Percentiles rank a stretch among this genome's conserved stretches.
These are phyloP conservation scores for Caryocar brasiliense DNA, from an alignment of 441 rosid genomes.

Conservation along the genomic window DNA sequence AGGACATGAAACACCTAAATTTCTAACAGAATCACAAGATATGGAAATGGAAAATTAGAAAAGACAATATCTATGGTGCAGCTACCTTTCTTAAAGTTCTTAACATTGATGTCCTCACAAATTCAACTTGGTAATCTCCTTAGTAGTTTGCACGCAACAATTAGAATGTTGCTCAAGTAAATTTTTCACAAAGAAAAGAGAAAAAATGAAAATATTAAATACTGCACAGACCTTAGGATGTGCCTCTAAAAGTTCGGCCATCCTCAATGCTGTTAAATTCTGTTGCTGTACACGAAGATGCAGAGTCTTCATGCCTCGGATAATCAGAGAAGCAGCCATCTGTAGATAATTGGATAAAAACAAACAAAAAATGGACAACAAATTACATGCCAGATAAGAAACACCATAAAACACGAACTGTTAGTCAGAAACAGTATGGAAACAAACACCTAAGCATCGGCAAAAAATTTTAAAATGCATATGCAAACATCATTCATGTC, in stretches of 20 bases:
- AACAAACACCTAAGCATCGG: neutral
- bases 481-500: neutral
- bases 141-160: too few species aligned
- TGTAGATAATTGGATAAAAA: too few species aligned
- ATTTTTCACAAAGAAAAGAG: neutral
- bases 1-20: too few species aligned
- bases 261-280: conserved; percentile 78
- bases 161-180: too few species aligned
- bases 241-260: conserved; percentile 99
- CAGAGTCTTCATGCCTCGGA: conserved; percentile 98
- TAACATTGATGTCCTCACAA: too few species aligned
- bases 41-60: too few species aligned
- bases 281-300: conserved; percentile 98
- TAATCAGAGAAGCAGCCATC: conserved; percentile 87
- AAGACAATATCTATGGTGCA: too few species aligned
- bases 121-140: too few species aligned
- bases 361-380: neutral
- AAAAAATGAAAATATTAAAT: neutral
- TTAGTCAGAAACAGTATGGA: neutral
- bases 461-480: neutral
- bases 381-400: neutral
- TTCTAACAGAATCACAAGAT: too few species aligned
- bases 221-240: conserved; percentile 72
- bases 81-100: too few species aligned
- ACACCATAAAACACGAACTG: neutral